phyloP scores from a whole-genome alignment of 805 yeast genomes.

The Candida khao-thaluensis region DNA sequence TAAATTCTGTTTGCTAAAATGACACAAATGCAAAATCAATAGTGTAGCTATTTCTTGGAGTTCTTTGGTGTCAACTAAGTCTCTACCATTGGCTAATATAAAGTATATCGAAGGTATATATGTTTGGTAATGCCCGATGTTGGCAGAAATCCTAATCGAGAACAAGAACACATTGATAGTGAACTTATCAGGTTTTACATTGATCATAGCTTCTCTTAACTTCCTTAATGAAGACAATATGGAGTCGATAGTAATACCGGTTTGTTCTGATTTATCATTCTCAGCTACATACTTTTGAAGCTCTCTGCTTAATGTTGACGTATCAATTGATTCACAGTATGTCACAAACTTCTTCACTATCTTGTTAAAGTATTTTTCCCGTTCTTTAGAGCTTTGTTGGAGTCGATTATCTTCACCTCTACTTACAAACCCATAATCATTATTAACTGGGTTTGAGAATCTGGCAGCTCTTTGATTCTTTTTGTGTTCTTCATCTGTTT shows the following conservation, averaged over 20 bases:
- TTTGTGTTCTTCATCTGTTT: conserved; percentile 2
- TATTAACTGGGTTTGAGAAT: conserved; percentile 17
- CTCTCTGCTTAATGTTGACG: conserved; percentile 6
- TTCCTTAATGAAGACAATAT: conserved; percentile 42
- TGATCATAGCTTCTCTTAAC: conserved; percentile 54
- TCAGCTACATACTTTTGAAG: conserved; percentile 3
- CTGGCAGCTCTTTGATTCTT: conserved; percentile 9
- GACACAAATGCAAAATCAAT: conserved; percentile 46
- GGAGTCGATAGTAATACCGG: conserved; percentile 20
- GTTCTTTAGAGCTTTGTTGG: conserved; percentile 41
- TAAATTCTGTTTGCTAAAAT: conserved; percentile 34
- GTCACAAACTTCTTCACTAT: conserved; percentile 31
- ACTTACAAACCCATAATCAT: conserved; percentile 52
- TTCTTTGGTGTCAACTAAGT: conserved; percentile 29
- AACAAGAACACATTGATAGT: conserved; percentile 46
- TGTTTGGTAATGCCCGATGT: conserved; percentile 50
- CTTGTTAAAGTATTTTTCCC: conserved; percentile 39
- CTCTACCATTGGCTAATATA: conserved; percentile 26
- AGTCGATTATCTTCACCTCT: conserved; percentile 56
- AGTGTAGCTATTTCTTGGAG: conserved; percentile 40
- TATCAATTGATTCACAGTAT: conserved; percentile 25
- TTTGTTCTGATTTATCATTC: not conserved
- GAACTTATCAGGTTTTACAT: conserved; percentile 36
- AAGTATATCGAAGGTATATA: conserved; percentile 53
- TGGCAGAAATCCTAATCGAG: conserved; percentile 46